These are phyloP conservation scores for Oryza rufipogon DNA, from an alignment of 176 grass and related monocot genomes.

Conservation along the genomic window DNA sequence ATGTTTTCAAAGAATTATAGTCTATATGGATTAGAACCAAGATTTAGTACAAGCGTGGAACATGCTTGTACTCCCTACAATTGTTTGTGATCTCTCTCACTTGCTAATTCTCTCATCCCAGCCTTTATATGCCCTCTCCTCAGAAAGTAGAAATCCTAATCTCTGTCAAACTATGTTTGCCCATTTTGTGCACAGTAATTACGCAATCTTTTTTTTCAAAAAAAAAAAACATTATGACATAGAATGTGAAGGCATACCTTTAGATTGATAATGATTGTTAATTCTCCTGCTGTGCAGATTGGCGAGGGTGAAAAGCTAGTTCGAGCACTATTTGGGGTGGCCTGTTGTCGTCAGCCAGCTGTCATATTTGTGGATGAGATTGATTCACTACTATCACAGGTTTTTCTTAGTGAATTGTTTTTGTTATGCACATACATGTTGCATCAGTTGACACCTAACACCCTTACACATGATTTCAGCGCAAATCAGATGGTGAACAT, in stretches of 20 bases:
- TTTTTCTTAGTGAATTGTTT: slow-evolving; percentile 38
- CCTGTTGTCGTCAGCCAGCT: slow-evolving; percentile 89
- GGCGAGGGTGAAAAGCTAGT: slow-evolving; percentile 98
- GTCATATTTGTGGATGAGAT: slow-evolving; percentile 99
- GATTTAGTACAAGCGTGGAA: slow-evolving; percentile 4
- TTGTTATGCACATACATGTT: slow-evolving; percentile 34
- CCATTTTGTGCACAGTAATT: not conserved
- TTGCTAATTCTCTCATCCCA: not conserved
- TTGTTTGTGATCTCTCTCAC: not conserved
- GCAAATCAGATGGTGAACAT: slow-evolving; percentile 96
- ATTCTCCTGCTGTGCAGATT: slow-evolving; percentile 67
- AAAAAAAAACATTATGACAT: not conserved
- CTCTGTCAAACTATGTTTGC: not conserved
- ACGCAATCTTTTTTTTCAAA: not conserved
- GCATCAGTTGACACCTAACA: slow-evolving; percentile 34
- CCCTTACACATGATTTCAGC: slow-evolving; percentile 63
- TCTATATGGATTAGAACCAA: not conserved
- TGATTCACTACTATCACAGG: slow-evolving; percentile 93
- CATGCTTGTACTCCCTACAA: slow-evolving; percentile 9
- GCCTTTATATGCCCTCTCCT: not conserved
- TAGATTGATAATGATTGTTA: slow-evolving; percentile 4
- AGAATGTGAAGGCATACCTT: not conserved
- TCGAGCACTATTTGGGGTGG: slow-evolving; percentile 94
- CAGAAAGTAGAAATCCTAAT: not conserved
- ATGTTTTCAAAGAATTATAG: not conserved